Evolutionary conservation across 768 basidiomycete genomes (phyloP).

Genomic region (Kwoniella dejecticola): DNA sequence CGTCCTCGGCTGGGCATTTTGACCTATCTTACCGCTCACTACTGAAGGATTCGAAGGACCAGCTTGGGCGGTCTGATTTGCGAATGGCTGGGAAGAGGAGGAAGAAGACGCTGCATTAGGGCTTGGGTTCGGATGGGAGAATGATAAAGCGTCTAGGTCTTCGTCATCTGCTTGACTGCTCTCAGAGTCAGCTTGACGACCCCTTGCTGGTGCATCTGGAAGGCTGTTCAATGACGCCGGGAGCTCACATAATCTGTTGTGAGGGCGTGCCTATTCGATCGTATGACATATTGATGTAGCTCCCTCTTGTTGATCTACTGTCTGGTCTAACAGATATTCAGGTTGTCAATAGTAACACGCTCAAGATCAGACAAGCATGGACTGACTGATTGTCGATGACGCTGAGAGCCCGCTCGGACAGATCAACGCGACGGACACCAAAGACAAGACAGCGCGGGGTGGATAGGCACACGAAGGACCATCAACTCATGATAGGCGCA

Average conservation of each 20-base stretch:
- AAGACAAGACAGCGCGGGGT: constrained; percentile 3
- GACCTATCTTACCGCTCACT: constrained; percentile 47
- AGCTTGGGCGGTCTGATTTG: constrained; percentile 9
- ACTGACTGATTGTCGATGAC: too few species aligned
- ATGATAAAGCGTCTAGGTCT: constrained; percentile 53
- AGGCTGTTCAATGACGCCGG: neutral
- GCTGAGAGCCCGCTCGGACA: too few species aligned
- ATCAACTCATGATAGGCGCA: too few species aligned
- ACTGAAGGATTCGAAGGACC: constrained; percentile 24
- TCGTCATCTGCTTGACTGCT: constrained; percentile 55
- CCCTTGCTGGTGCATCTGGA: too few species aligned
- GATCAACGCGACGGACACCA: too few species aligned
- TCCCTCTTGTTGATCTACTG: too few species aligned
- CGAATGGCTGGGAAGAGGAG: constrained; percentile 10
- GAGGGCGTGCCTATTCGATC: constrained; percentile 23
- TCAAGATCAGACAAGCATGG: too few species aligned
- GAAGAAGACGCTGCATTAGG: constrained; percentile 7
- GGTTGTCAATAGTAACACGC: neutral
- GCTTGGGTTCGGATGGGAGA: constrained; percentile 35
- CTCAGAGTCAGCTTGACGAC: neutral
- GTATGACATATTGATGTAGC: constrained; percentile 30
- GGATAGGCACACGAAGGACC: neutral
- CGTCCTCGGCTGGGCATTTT: constrained; percentile 17
- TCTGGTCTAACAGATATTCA: neutral
- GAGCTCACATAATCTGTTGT: constrained; percentile 43